phyloP scores from a whole-genome alignment of 148 eudicot genomes.

The Limonium bicolor region DNA sequence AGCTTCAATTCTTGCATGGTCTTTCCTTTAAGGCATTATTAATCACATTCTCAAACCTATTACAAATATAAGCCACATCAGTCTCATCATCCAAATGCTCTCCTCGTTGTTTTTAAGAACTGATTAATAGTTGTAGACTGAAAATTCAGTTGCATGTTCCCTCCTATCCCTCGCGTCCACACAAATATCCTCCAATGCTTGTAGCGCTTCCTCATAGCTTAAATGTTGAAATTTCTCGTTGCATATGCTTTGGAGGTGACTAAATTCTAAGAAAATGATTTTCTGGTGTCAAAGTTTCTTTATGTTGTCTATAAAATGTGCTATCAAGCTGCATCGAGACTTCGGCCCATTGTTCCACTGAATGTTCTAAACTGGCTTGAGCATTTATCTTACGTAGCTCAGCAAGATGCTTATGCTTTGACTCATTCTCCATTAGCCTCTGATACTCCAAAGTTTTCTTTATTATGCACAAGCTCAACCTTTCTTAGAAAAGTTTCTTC shows the following conservation, averaged over 20 bases:
- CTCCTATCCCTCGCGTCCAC: slow-evolving; percentile 74
- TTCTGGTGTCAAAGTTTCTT: slow-evolving; percentile 24
- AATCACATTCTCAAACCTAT: slow-evolving; percentile 65
- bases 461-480: slow-evolving; percentile 84
- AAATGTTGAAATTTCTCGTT: slow-evolving; percentile 59
- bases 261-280: slow-evolving; percentile 44
- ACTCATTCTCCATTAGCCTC: slow-evolving; percentile 72
- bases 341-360: no score
- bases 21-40: slow-evolving; percentile 51
- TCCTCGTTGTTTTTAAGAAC: slow-evolving; percentile 55
- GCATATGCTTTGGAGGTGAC: slow-evolving; percentile 50
- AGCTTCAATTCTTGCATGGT: slow-evolving; percentile 73
- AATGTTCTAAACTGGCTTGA: slow-evolving; percentile 6
- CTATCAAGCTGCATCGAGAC: no score
- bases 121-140: slow-evolving; percentile 38
- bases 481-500: slow-evolving; percentile 44
- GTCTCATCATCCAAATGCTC: slow-evolving; percentile 44
- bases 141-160: slow-evolving; percentile 46
- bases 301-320: no score
- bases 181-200: slow-evolving; percentile 62
- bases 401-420: slow-evolving; percentile 83
- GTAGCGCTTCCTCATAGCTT: slow-evolving; percentile 73
- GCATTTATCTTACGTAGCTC: slow-evolving; percentile 41
- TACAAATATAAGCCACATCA: slow-evolving; percentile 27
- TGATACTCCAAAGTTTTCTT: slow-evolving; percentile 90